Conservation (phyloP, 148 eudicot genomes). For the Tetragonia tetragonoides region DNA sequence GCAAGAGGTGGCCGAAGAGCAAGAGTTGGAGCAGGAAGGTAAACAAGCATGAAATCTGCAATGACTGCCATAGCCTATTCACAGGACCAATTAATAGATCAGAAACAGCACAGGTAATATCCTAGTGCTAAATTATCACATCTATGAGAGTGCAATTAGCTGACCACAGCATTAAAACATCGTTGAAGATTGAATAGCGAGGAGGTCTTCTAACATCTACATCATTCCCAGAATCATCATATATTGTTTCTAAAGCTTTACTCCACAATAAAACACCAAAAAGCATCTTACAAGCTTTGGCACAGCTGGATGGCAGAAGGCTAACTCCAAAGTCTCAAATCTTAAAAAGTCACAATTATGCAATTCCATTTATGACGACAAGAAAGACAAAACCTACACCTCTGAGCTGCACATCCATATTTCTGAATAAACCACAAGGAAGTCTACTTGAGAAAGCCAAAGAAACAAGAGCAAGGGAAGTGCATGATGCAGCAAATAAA, state of each 20-base stretch:
- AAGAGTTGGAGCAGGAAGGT: slow-evolving; percentile 95
- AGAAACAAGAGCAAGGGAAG: too few relatives aligned
- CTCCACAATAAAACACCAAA: not conserved
- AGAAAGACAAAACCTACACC: not conserved
- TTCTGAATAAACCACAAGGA: not conserved
- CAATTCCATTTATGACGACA: not conserved
- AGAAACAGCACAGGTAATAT: slow-evolving; percentile 2
- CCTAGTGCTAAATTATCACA: not conserved
- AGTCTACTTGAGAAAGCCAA: too few relatives aligned
- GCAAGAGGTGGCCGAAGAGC: slow-evolving; percentile 69
- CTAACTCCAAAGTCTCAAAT: not conserved
- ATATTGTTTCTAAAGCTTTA: not conserved
- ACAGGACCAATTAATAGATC: slow-evolving; percentile 20
- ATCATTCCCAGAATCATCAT: too few relatives aligned
- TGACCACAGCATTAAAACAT: not conserved
- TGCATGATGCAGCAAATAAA: too few relatives aligned
- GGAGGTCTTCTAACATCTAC: not conserved
- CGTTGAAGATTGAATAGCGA: not conserved
- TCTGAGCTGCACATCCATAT: not conserved
- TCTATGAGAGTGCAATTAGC: slow-evolving; percentile 8
- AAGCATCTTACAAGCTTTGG: not conserved
- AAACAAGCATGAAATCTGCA: slow-evolving; percentile 99
- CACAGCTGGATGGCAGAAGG: not conserved
- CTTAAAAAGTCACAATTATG: not conserved
- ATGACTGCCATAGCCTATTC: slow-evolving; percentile 87